Evolutionary conservation across 345 rosid genomes (phyloP).

Genomic region (Salix brachista): DNA sequence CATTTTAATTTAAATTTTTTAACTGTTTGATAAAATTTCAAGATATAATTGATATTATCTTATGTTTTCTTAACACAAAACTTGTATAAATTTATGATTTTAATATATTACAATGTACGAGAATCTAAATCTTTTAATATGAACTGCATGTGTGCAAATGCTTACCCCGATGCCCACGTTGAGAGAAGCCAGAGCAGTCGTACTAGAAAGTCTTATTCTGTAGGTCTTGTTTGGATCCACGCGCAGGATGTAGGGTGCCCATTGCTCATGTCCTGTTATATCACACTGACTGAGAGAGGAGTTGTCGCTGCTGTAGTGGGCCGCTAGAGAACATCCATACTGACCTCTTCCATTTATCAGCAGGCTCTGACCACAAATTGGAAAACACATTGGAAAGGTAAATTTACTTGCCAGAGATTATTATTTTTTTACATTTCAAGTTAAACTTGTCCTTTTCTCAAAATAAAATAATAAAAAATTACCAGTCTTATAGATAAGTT

Average conservation of each 20-base stretch:
- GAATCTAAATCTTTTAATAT: too few species aligned
- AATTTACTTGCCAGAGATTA: not conserved
- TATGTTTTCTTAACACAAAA: too few species aligned
- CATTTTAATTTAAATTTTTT: too few species aligned
- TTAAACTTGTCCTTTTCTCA: too few species aligned
- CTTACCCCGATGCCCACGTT: conserved; percentile 62
- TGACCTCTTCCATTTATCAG: conserved; percentile 89
- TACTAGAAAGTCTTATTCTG: conserved; percentile 68
- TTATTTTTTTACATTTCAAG: too few species aligned
- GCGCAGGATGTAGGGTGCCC: conserved; percentile 51
- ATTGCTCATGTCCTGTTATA: conserved; percentile 50
- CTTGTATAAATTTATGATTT: too few species aligned
- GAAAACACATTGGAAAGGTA: not conserved
- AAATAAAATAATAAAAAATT: too few species aligned
- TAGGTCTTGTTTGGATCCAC: conserved; percentile 59
- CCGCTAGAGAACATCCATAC: conserved; percentile 64
- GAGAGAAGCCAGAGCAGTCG: conserved; percentile 70
- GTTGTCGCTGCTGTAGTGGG: conserved; percentile 24
- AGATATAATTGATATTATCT: too few species aligned
- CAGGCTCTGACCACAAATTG: not conserved
- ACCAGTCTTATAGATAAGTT: too few species aligned
- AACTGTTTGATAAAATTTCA: too few species aligned
- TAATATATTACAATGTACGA: too few species aligned
- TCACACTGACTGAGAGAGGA: conserved; percentile 30
- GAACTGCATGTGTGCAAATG: too few species aligned